A percentile compares a stretch with the other conserved stretches of the same genome.
Evolutionary conservation across 2,329 filamentous ascomycete genomes (phyloP).

Genomic region (Aspergillus fructus): DNA sequence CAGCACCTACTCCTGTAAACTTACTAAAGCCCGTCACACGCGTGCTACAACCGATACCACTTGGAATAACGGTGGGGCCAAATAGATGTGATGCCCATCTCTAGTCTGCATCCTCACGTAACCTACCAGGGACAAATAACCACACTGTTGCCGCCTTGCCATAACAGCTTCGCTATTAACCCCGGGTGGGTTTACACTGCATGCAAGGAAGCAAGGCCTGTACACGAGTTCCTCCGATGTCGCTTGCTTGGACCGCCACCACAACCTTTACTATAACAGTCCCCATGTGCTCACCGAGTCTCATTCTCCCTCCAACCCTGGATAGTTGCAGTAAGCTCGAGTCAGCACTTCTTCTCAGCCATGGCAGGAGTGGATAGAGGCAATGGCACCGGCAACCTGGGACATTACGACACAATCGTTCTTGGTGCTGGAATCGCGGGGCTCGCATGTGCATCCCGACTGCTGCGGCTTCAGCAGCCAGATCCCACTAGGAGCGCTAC

Average conservation of each 20-base stretch:
- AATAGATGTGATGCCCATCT: no score
- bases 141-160: no score
- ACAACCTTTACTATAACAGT: background rate
- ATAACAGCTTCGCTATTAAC: no score
- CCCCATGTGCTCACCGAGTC: no score
- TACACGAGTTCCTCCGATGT: background rate
- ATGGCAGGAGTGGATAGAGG: background rate
- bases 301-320: background rate
- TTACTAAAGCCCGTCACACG: no score
- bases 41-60: no score
- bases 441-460: background rate
- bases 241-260: background rate
- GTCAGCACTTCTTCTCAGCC: background rate
- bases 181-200: background rate
- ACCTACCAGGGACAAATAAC: no score
- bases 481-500: no score
- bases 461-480: background rate
- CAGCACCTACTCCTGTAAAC: no score
- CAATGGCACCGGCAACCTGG: rapidly evolving
- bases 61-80: no score
- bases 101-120: no score
- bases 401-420: background rate
- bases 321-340: background rate
- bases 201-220: background rate
- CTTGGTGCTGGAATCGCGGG: background rate